A percentile compares a stretch with the other conserved stretches of the same genome.
Conservation (phyloP, 495 filamentous ascomycete species). For the Achaetomiella virescens region DNA sequence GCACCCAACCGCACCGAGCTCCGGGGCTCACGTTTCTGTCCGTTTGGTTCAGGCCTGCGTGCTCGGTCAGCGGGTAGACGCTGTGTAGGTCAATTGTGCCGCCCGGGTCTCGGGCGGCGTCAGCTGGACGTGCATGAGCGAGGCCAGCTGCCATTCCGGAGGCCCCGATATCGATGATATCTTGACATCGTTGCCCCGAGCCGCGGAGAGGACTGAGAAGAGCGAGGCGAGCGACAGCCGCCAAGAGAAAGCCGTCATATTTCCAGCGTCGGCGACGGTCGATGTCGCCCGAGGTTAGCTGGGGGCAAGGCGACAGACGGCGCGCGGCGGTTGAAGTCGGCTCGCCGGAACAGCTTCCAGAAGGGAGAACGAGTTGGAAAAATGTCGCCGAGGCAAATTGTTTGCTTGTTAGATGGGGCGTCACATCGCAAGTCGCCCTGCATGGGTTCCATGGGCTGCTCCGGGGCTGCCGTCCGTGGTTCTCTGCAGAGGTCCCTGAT, state of each 20-base stretch:
- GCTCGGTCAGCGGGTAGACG: slow-evolving; percentile 37
- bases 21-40: slow-evolving; percentile 24
- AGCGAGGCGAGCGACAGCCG: slow-evolving; percentile 22
- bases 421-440: slow-evolving; percentile 22
- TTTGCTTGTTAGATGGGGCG: slow-evolving; percentile 15
- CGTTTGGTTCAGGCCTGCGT: slow-evolving; percentile 33
- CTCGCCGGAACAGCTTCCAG: neutral
- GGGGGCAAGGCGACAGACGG: slow-evolving; percentile 12
- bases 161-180: slow-evolving; percentile 25
- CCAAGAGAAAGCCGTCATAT: slow-evolving; percentile 29
- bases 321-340: neutral
- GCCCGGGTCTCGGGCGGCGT: slow-evolving; percentile 24
- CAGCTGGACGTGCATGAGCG: slow-evolving; percentile 34
- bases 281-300: slow-evolving; percentile 34
- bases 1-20: neutral
- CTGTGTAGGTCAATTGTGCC: slow-evolving; percentile 25
- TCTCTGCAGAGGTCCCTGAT: slow-evolving; percentile 28
- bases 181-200: slow-evolving; percentile 23
- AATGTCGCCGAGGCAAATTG: slow-evolving; percentile 2
- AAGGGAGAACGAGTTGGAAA: slow-evolving; percentile 12
- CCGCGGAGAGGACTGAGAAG: slow-evolving; percentile 14
- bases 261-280: slow-evolving; percentile 34
- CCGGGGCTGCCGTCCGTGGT: slow-evolving; percentile 11
- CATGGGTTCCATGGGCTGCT: slow-evolving; percentile 16
- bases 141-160: slow-evolving; percentile 26